Evolutionary conservation across 352 stramenopile genomes (phyloP).

Genomic region (Pythium pyrilobum): DNA sequence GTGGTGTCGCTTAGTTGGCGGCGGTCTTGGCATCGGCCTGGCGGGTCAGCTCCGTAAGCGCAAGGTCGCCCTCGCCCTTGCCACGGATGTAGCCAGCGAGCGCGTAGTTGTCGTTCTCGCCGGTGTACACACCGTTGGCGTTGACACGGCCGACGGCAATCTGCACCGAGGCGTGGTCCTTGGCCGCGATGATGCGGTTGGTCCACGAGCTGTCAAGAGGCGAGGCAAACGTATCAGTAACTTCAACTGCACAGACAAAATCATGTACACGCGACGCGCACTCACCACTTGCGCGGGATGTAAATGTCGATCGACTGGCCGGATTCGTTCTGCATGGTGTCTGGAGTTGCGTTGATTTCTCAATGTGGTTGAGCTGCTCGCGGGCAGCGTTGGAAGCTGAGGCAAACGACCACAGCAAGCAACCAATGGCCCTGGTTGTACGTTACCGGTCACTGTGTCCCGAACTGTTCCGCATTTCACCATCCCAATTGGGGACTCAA

Average conservation of each 20-base stretch:
- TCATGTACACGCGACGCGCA: background rate
- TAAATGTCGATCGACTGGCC: conserved; percentile 98
- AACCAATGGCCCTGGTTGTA: conserved; percentile 83
- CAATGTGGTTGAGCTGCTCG: conserved; percentile 22
- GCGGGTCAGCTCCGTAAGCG: conserved; percentile 81
- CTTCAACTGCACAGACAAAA: background rate
- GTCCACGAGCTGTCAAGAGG: conserved; percentile 91
- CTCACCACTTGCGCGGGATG: conserved; percentile 96
- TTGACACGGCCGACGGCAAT: conserved; percentile 98
- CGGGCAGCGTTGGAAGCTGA: background rate
- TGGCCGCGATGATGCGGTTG: conserved; percentile 96
- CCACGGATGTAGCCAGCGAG: conserved; percentile 96
- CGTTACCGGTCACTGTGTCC: conserved; percentile 58
- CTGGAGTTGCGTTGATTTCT: conserved; percentile 50
- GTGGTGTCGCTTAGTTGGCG: conserved; percentile 18
- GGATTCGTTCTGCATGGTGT: conserved; percentile 97
- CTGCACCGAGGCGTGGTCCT: conserved; percentile 97
- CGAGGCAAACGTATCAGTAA: background rate
- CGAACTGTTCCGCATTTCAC: conserved; percentile 3
- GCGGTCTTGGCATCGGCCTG: conserved; percentile 76
- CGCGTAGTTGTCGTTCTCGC: conserved; percentile 93
- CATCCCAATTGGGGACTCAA: background rate
- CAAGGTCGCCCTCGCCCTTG: conserved; percentile 94
- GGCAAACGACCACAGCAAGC: conserved; percentile 7
- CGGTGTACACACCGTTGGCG: conserved; percentile 95